Percentiles rank a stretch among this genome's conserved stretches.
phyloP scores from a whole-genome alignment of 2,329 filamentous ascomycete genomes.

The Tolypocladium nubicola region DNA sequence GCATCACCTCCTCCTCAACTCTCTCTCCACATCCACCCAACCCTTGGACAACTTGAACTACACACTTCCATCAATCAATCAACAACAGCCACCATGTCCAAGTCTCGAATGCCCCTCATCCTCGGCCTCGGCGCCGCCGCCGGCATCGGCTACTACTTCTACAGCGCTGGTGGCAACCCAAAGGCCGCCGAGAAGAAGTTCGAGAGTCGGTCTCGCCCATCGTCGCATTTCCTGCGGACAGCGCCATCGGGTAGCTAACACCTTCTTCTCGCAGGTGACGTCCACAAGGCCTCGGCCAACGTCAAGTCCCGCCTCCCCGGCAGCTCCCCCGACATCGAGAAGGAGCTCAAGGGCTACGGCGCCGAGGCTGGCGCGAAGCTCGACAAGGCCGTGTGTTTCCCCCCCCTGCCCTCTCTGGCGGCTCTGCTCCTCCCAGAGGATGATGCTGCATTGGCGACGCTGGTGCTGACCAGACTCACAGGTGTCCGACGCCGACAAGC shows the following conservation, averaged over 20 bases:
- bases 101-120: conserved; percentile 34
- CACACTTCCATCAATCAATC: neutral
- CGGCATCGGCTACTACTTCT: conserved; percentile 82
- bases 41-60: neutral
- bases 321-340: conserved; percentile 50
- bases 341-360: conserved; percentile 41
- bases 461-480: conserved; percentile 7
- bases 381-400: conserved; percentile 56
- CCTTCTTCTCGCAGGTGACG: conserved; percentile 54
- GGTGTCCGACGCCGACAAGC: conserved; percentile 48
- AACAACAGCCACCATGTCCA: conserved; percentile 28
- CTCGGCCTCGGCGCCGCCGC: conserved; percentile 54
- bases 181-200: conserved; percentile 78
- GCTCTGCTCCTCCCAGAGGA: neutral
- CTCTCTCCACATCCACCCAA: neutral
- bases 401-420: neutral
- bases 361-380: conserved; percentile 50
- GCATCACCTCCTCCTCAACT: conserved; percentile 1
- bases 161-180: conserved; percentile 69
- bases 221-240: neutral
- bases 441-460: neutral
- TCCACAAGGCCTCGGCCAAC: conserved; percentile 55
- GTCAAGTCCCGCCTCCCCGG: conserved; percentile 57
- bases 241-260: neutral
- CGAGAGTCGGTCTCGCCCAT: conserved; percentile 47